Evolutionary conservation across 805 yeast species (phyloP).

Genomic region (Cyberlindnera maritima): DNA sequence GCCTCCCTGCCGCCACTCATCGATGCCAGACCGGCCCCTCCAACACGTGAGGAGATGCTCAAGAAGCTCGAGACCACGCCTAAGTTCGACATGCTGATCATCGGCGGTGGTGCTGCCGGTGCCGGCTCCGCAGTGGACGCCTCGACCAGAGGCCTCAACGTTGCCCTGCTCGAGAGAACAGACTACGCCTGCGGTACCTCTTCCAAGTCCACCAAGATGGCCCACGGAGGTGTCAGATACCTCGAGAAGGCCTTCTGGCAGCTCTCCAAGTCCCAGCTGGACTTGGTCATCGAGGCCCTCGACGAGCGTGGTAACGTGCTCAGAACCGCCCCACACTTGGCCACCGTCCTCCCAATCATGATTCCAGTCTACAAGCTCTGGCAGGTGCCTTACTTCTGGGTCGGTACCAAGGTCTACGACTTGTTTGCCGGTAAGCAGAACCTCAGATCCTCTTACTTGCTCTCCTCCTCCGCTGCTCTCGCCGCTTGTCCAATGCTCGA

Average conservation of each 20-base stretch:
- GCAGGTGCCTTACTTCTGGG: slow-evolving; percentile 93
- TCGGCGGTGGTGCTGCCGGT: slow-evolving; percentile 98
- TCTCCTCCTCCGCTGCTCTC: slow-evolving; percentile 62
- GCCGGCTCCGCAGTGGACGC: slow-evolving; percentile 94
- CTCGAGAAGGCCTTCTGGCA: slow-evolving; percentile 93
- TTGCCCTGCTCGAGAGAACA: slow-evolving; percentile 78
- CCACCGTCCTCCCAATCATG: slow-evolving; percentile 84
- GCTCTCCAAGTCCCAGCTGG: slow-evolving; percentile 84
- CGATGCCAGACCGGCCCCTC: slow-evolving; percentile 47
- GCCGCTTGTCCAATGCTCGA: slow-evolving; percentile 87
- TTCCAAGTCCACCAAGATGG: slow-evolving; percentile 92
- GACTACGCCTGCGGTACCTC: slow-evolving; percentile 94
- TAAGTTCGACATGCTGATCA: slow-evolving; percentile 75
- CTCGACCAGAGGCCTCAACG: slow-evolving; percentile 83
- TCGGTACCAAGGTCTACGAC: slow-evolving; percentile 89
- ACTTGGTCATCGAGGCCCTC: slow-evolving; percentile 84
- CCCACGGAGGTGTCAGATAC: slow-evolving; percentile 96
- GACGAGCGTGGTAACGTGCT: slow-evolving; percentile 84
- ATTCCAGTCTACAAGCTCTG: slow-evolving; percentile 95
- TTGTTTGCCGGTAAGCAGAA: slow-evolving; percentile 88
- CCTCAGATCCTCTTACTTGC: slow-evolving; percentile 71
- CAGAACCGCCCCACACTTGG: slow-evolving; percentile 89
- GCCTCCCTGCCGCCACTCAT: slow-evolving; percentile 34
- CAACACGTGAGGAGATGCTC: slow-evolving; percentile 53
- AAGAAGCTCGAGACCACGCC: slow-evolving; percentile 45